Evolutionary conservation across 2,329 filamentous ascomycete species (phyloP).

Genomic region (Sporothrix euskadiensis): DNA sequence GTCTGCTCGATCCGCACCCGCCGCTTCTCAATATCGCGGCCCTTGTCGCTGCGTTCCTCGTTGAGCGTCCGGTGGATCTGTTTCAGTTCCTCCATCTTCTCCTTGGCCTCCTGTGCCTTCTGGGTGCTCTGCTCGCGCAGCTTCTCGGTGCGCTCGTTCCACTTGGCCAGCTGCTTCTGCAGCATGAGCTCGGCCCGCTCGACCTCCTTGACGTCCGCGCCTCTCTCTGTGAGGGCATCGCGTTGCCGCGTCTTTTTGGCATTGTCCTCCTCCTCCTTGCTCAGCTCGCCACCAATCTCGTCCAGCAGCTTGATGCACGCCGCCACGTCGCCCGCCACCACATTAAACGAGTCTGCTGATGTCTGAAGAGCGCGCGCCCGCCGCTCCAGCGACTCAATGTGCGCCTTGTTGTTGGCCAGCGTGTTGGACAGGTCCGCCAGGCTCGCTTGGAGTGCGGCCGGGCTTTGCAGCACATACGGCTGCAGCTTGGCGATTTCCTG

Average conservation of each 20-base stretch:
- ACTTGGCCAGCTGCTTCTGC: conserved; percentile 79
- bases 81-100: conserved; percentile 86
- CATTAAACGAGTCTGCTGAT: conserved; percentile 82
- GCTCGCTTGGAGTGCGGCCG: conserved; percentile 76
- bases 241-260: conserved; percentile 76
- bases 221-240: conserved; percentile 83
- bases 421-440: conserved; percentile 80
- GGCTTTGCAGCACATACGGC: conserved; percentile 89
- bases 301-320: conserved; percentile 86
- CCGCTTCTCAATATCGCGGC: conserved; percentile 86
- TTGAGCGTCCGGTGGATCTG: conserved; percentile 76
- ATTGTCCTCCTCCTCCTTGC: conserved; percentile 89
- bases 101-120: conserved; percentile 78
- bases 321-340: conserved; percentile 81
- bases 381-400: conserved; percentile 85
- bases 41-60: conserved; percentile 82
- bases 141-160: conserved; percentile 82
- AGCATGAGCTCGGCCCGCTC: conserved; percentile 84
- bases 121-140: conserved; percentile 76
- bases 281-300: conserved; percentile 79
- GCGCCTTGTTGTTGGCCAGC: conserved; percentile 73
- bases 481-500: conserved; percentile 87
- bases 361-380: conserved; percentile 88
- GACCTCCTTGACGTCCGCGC: conserved; percentile 87
- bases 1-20: conserved; percentile 96